phyloP scores from a whole-genome alignment of 495 filamentous ascomycete genomes.

The Talaromyces adpressus region DNA sequence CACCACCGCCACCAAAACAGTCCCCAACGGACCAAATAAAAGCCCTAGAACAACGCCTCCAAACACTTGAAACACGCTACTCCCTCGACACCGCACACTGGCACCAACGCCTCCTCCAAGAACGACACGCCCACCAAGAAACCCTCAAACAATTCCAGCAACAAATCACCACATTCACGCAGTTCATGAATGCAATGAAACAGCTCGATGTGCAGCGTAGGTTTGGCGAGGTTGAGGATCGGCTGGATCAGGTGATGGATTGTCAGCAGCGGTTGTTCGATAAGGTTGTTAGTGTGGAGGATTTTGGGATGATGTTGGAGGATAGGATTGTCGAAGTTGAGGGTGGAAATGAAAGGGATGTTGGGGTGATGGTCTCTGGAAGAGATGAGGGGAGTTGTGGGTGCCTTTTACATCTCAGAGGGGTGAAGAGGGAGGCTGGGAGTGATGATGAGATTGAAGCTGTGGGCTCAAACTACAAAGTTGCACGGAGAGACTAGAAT shows the following conservation, averaged over 20 bases:
- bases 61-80: neutral
- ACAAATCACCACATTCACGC: neutral
- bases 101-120: neutral
- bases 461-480: neutral
- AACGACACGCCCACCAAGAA: neutral
- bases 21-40: neutral
- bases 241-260: neutral
- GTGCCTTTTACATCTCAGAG: neutral
- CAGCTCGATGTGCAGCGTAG: neutral
- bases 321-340: neutral
- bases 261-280: neutral
- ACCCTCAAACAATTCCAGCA: neutral
- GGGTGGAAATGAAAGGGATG: neutral
- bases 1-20: neutral
- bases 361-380: neutral
- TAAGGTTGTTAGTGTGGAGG: neutral
- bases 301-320: neutral
- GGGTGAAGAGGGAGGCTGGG: neutral
- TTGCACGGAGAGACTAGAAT: neutral
- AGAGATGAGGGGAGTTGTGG: neutral
- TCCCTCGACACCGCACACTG: neutral
- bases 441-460: neutral
- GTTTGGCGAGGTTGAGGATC: neutral
- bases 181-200: neutral
- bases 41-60: neutral